These are phyloP conservation scores for Fusarium napiforme DNA, from an alignment of 2,329 filamentous ascomycete genomes.

Conservation along the genomic window DNA sequence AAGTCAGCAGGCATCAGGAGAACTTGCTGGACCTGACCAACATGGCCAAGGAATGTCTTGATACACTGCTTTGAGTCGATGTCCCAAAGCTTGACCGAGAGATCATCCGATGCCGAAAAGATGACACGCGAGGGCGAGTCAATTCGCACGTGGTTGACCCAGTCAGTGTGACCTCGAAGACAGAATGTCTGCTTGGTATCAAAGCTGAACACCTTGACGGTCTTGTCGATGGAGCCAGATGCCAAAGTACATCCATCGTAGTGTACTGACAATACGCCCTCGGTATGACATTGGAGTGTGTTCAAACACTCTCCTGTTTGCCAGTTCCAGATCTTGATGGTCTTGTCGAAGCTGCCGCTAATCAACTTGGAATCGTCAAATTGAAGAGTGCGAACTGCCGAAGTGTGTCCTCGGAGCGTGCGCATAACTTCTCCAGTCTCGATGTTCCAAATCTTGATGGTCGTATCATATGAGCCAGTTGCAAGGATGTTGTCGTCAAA, in stretches of 20 bases:
- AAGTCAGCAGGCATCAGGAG: conserved; percentile 86
- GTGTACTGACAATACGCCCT: conserved; percentile 87
- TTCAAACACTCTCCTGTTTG: conserved; percentile 87
- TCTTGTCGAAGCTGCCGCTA: conserved; percentile 87
- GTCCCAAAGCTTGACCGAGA: conserved; percentile 92
- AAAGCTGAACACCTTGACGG: conserved; percentile 93
- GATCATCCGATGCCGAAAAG: conserved; percentile 93
- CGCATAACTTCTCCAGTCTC: conserved; percentile 86
- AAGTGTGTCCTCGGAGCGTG: conserved; percentile 85
- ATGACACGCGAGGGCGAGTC: conserved; percentile 85
- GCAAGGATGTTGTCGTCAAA: conserved; percentile 91
- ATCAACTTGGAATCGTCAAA: conserved; percentile 94
- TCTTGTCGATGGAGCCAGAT: conserved; percentile 89
- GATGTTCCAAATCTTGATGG: conserved; percentile 96
- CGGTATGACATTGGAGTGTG: conserved; percentile 81
- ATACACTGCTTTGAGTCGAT: conserved; percentile 85
- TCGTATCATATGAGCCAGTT: conserved; percentile 94
- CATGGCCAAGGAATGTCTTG: conserved; percentile 83
- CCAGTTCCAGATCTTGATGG: conserved; percentile 97
- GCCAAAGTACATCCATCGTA: conserved; percentile 87
- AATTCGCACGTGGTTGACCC: conserved; percentile 95
- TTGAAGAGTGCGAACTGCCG: conserved; percentile 87
- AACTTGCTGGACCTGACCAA: conserved; percentile 94
- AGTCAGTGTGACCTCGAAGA: conserved; percentile 87
- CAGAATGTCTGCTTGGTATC: conserved; percentile 82